Base-by-base conservation (phyloP, 495 filamentous ascomycete species). In the Podospora fimiseda region DNA sequence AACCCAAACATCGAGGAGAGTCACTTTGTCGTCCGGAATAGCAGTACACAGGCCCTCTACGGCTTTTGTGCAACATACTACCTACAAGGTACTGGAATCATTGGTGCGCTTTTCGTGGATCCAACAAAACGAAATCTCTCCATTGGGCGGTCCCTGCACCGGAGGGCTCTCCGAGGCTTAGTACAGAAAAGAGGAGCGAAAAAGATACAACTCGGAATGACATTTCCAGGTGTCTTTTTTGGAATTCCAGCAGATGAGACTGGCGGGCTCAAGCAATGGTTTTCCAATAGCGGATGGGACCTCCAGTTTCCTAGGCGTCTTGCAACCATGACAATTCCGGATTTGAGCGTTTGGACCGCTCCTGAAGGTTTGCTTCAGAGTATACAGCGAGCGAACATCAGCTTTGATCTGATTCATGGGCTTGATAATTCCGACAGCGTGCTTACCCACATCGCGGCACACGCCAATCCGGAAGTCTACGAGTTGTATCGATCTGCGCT, bases 11-110 rank as follows among this genome's bases (percentile, higher is more conserved):
- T 92, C 24, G 80, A 88, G 44, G 88, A 92, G 65, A 73, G 85
- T 9, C 90, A 95, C 61, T 95, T 89, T 64, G 88, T 95, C 16
- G 90, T 95, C 42, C 86, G 90, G 7, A 95, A 95, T 68, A 91
- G 86, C 70, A 90, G 83, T 66, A 95, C 90, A 1, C 83, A 87
- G 43, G 87, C 86, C 0, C 70, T 95, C 8, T 94, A 92, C 66
- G 90, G 90, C 19, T 95, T 95, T 66, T 89, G 87, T 63, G 83
- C 88, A 0, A 94, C 90, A 9, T 95, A 93, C 62, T 89, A 78
- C 66, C 83, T 85, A 68, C 80, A 79, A 41, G 79, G 79, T 1
- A 85, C 83, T 2, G 90, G 87, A 11, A 84, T 87, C n/a, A 82
- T 95, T 50, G 88, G 84, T 13, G 83, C 86, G 27, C 68, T 95